Evolutionary conservation across 1,139 yeast species (phyloP), one percentile per base, ranked within the genome.

Genomic region (Scheffersomyces illinoinensis): DNA sequence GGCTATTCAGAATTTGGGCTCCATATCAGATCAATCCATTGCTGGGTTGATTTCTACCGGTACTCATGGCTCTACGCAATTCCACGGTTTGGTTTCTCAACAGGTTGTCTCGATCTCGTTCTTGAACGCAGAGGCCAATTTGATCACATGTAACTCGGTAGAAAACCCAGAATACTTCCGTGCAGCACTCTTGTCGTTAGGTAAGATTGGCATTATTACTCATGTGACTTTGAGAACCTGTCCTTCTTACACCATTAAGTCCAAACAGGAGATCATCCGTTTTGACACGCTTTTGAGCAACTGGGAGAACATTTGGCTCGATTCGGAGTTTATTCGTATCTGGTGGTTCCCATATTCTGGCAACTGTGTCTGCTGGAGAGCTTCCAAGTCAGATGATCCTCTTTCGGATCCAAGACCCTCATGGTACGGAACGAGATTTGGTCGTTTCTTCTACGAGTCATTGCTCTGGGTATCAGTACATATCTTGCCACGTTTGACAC

Each of bases 271-370:
- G 73, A 89, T 93, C 53, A 87, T 93, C 66, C 78, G 87, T 49
- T 92, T 93, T 69, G 89, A 88, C 46, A 85, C 92, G 8, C 77
- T 93, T 54, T 73, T 93, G 65, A 79, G 81, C 19, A 76, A 84
- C 67, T 87, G 96, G 93, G 87, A 87, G 60, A 79, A 82, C 18
- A 76, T 93, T 53, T 95, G 98, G 97, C 85, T 91, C 8, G 88
- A 91, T 57, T 84, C 93, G n/a, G 99, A 95, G 75, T 95, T 88
- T 68, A 89, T 92, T 53, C 85, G 98, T 63, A 85, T 93, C 55
- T 95, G 98, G 98, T 95, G 99, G 98, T 95, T 91, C 74, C 99
- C 99, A 0, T 95, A 95, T 72, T 83, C 96, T 23, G 85, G 85
- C 58, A 89, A 89, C 67, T 91, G 97, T 77, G 88, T 93, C 47